These are phyloP conservation scores for Fremontodendron californicum DNA, from an alignment of 345 rosid genomes.

Conservation along the genomic window DNA sequence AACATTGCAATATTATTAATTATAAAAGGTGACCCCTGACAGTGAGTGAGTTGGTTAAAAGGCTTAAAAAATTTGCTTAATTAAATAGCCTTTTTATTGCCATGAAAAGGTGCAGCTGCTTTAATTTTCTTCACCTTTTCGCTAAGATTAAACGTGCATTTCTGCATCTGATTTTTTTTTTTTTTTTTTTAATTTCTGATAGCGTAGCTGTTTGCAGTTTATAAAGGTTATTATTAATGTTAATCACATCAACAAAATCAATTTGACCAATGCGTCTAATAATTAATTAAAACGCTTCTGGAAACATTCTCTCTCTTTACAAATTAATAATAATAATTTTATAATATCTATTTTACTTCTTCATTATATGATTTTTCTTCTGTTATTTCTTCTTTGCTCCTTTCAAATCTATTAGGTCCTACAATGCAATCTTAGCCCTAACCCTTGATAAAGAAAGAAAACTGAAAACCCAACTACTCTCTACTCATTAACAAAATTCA, in stretches of 20 bases:
- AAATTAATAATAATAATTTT: background rate
- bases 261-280: background rate
- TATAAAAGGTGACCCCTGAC: background rate
- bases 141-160: background rate
- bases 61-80: background rate
- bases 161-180: no score
- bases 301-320: background rate
- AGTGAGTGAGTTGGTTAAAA: background rate
- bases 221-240: background rate
- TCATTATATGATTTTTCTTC: background rate
- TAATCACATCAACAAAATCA: background rate
- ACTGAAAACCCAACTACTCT: no score
- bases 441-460: no score
- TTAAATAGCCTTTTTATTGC: background rate
- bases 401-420: no score
- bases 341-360: background rate
- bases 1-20: background rate
- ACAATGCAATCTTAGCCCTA: no score
- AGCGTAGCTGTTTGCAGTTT: background rate
- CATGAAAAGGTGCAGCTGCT: background rate
- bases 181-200: background rate
- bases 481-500: no score
- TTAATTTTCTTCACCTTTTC: background rate
- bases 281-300: background rate
- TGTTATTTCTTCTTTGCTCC: no score